phyloP scores from a whole-genome alignment of 495 filamentous ascomycete genomes.

The Tuber microsphaerosporum region DNA sequence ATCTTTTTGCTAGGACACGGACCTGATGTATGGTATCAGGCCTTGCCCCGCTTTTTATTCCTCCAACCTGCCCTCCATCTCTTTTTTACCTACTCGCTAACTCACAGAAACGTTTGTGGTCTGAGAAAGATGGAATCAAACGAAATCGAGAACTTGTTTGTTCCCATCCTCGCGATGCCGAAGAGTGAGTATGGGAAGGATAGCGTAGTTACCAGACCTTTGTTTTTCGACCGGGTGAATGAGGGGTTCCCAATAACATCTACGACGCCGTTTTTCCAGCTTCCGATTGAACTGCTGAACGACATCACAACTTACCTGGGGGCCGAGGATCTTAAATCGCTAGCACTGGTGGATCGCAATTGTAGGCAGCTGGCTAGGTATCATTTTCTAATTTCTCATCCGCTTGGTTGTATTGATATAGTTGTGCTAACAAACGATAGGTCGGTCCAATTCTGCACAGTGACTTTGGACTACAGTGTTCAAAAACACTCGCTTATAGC shows the following conservation, averaged over 20 bases:
- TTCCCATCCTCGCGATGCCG: not conserved
- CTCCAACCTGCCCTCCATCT: not conserved
- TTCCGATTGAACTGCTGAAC: constrained; percentile 12
- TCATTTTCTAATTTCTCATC: not conserved
- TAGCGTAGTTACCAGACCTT: not conserved
- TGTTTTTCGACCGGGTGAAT: constrained; percentile 13
- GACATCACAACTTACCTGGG: constrained; percentile 5
- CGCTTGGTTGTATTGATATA: not conserved
- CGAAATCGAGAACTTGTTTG: not conserved
- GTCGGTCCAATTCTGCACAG: constrained; percentile 6
- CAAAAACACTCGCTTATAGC: not conserved
- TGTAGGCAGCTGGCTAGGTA: constrained; percentile 12
- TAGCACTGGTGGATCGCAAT: constrained; percentile 10
- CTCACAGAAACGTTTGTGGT: not conserved
- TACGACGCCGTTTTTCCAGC: constrained; percentile 1
- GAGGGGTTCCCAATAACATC: not conserved
- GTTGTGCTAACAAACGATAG: not conserved
- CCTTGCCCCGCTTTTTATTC: not conserved
- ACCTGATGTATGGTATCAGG: not conserved
- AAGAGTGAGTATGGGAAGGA: not conserved
- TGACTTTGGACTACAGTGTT: constrained; percentile 6
- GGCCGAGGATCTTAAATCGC: constrained; percentile 5
- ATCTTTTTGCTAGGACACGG: not conserved
- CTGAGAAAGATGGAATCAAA: not conserved
- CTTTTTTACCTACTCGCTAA: not conserved